Percentiles rank a stretch among this genome's conserved stretches.
Evolutionary conservation across 345 rosid species (phyloP).

Genomic region (Nephelium lappaceum): DNA sequence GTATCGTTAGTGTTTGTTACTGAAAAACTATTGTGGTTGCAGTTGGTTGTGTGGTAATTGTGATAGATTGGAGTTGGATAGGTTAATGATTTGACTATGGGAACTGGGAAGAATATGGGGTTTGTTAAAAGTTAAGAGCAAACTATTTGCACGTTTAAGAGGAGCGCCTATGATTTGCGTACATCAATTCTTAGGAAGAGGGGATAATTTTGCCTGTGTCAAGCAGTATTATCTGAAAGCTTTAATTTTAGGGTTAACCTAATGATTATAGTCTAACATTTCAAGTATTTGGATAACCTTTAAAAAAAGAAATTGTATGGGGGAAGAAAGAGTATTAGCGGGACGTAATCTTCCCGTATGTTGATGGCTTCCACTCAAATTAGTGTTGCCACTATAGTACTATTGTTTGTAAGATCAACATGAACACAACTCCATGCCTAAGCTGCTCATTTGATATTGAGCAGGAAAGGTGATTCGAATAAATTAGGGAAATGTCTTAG

Average conservation of each 20-base stretch:
- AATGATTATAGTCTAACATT: neutral
- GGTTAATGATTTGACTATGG: neutral
- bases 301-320: neutral
- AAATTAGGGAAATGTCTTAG: neutral
- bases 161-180: neutral
- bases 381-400: neutral
- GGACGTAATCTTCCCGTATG: neutral
- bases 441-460: neutral
- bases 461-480: neutral
- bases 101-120: neutral
- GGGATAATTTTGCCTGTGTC: neutral
- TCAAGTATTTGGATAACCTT: neutral
- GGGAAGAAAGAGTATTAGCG: neutral
- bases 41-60: neutral
- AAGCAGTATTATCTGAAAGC: neutral
- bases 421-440: neutral
- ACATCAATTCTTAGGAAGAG: neutral
- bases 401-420: neutral
- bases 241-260: neutral
- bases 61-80: neutral
- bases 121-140: neutral
- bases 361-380: neutral
- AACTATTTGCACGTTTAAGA: neutral
- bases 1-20: neutral
- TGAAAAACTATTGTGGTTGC: neutral